Evolutionary conservation across 371 early-diverging fungal species (phyloP), one percentile per base, ranked within the genome.

Genomic region (Lichtheimia hyalospora): DNA sequence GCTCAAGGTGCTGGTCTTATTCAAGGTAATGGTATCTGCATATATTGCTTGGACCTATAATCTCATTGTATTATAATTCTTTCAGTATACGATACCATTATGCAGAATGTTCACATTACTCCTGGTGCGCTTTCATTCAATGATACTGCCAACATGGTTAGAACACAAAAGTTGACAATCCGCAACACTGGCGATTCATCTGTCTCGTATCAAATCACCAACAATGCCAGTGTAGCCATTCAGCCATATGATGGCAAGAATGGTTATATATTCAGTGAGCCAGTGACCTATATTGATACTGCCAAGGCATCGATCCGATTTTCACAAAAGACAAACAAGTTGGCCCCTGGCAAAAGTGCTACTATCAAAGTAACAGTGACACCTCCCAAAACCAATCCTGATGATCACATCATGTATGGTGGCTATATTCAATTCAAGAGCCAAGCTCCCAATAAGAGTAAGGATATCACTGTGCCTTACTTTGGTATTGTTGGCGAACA

Each of bases 1-100:
- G 57, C 66, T n/a, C 87, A 89, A 66, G 93, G 93, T 21, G 79
- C 88, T 52, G 93, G 93, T 53, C 70, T 92, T 20, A 66, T 92
- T 54, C 80, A 91, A 67, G 60, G 65, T 64, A 46, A 27, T 8
- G 13, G 15, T 42, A 49, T 8, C 15, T 16, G 21, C 14, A 5
- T n/a, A 24, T 15, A 41, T 21, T 1, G 16, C 18, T 55, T 34
- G 4, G 1, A 5, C 34, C 10, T 10, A 1, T 34, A 10, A 34
- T 24, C 24, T 41, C 3, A 15, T 20, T 23, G 7, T 7, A 15
- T 49, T 41, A 13, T 51, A 25, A 40, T 43, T 23, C 3, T 24
- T n/a, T 28, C 40, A 64, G 71, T 85, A 28, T 71, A 75, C 63
- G 69, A 80, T 60, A 79, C 92, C 27, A 65, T 89, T 60, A 61